Percentiles rank a stretch among this genome's conserved stretches.
phyloP scores from a whole-genome alignment of 139 green algal species.

The Picochlorum sp. region DNA sequence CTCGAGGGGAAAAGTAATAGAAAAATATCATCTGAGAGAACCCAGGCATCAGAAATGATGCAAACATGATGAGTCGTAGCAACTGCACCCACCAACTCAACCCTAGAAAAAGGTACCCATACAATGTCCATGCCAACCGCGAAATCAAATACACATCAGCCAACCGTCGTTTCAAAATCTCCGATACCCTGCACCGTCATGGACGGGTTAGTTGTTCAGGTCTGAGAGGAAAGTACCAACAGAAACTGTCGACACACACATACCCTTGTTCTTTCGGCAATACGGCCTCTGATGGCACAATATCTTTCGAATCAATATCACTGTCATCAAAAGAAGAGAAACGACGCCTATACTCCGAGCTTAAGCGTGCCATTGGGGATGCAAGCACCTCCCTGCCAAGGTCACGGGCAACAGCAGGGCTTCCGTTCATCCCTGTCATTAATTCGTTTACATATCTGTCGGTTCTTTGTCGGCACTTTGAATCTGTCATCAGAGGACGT shows the following conservation, averaged over 20 bases:
- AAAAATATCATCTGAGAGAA: slow-evolving; percentile 57
- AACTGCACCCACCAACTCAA: slow-evolving; percentile 35
- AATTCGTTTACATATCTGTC: too few species aligned
- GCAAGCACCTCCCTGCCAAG: background rate
- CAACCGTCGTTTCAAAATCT: background rate
- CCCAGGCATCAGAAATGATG: slow-evolving; percentile 42
- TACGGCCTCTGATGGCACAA: background rate
- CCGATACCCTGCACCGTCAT: background rate
- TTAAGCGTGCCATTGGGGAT: background rate
- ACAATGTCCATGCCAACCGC: slow-evolving; percentile 17
- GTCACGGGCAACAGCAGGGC: too few species aligned
- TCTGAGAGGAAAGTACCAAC: too few species aligned
- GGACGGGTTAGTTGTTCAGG: too few species aligned
- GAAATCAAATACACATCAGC: background rate
- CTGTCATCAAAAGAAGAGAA: slow-evolving; percentile 4
- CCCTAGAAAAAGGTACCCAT: slow-evolving; percentile 16
- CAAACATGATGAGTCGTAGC: slow-evolving; percentile 39
- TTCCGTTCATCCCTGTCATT: too few species aligned
- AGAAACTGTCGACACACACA: background rate
- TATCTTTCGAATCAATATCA: background rate
- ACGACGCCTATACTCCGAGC: background rate
- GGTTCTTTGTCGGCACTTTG: too few species aligned
- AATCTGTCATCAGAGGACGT: too few species aligned
- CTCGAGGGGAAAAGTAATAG: slow-evolving; percentile 64
- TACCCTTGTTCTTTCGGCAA: background rate